A percentile compares a stretch with the other conserved stretches of the same genome.
Evolutionary conservation across 208 protist species (phyloP).

Genomic region (Crithidia expoeki): DNA sequence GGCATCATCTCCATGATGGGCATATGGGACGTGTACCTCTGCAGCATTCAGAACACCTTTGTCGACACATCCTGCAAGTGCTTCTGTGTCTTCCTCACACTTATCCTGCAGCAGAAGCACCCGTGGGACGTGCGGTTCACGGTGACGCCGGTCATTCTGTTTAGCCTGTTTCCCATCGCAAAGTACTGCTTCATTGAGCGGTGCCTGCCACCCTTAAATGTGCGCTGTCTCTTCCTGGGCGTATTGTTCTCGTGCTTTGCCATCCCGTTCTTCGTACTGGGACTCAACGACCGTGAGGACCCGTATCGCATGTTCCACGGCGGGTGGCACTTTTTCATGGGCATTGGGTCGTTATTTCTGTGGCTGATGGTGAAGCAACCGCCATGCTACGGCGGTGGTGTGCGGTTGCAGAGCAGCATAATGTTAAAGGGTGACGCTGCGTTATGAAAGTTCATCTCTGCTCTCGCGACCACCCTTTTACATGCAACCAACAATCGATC

Average conservation of each 20-base stretch:
- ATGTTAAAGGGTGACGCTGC: slow-evolving; percentile 8
- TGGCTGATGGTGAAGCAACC: slow-evolving; percentile 45
- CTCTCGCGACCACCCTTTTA: neutral
- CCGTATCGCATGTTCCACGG: slow-evolving; percentile 77
- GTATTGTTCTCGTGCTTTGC: slow-evolving; percentile 36
- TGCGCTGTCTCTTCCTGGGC: slow-evolving; percentile 25
- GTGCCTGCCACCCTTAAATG: slow-evolving; percentile 22
- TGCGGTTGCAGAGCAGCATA: neutral
- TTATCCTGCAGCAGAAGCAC: slow-evolving; percentile 67
- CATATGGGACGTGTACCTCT: slow-evolving; percentile 54
- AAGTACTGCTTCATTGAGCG: slow-evolving; percentile 45
- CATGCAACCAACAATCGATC: neutral
- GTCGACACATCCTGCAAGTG: slow-evolving; percentile 60
- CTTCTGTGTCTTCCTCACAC: slow-evolving; percentile 49
- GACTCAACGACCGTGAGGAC: slow-evolving; percentile 64
- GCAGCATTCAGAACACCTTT: slow-evolving; percentile 37
- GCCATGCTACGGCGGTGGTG: neutral
- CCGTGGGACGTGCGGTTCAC: slow-evolving; percentile 75
- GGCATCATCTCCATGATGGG: slow-evolving; percentile 52
- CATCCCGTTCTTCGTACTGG: slow-evolving; percentile 55
- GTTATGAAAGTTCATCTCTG: slow-evolving; percentile 3
- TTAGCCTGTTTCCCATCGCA: slow-evolving; percentile 51
- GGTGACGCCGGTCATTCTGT: slow-evolving; percentile 50
- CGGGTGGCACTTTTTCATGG: slow-evolving; percentile 76
- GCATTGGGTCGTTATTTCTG: slow-evolving; percentile 54